Conservation (phyloP, 208 protist genomes). For the Trypanosoma conorhini region DNA sequence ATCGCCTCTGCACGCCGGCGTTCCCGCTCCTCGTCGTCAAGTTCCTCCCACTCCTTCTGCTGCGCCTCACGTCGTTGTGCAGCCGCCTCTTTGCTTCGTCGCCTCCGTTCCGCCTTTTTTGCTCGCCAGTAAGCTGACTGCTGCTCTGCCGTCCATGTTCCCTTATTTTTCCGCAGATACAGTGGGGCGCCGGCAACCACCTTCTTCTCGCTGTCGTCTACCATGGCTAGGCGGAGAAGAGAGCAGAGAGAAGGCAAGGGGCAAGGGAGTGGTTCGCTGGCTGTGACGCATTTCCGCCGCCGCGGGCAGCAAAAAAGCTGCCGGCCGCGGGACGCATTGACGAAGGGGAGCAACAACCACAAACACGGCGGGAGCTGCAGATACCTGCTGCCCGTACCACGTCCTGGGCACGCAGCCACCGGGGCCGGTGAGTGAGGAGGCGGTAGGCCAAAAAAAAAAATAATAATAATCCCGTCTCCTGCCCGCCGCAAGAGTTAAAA, state of each 20-base stretch:
- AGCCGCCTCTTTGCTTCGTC: conserved; percentile 31
- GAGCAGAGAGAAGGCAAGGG: not conserved
- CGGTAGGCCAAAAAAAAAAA: not conserved
- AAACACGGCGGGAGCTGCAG: too few relatives aligned
- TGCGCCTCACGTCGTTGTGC: conserved; percentile 35
- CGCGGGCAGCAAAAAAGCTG: not conserved
- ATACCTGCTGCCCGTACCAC: too few relatives aligned
- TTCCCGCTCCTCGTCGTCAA: conserved; percentile 54
- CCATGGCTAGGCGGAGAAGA: conserved; percentile 25
- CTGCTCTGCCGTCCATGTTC: conserved; percentile 58
- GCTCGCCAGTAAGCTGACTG: conserved; percentile 55
- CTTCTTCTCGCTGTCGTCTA: not conserved
- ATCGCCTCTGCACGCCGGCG: conserved; percentile 39
- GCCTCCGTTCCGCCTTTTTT: conserved; percentile 55
- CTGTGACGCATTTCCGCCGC: not conserved
- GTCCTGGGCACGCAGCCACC: not conserved
- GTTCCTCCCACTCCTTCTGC: conserved; percentile 53
- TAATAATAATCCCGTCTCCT: not conserved
- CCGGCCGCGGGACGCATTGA: not conserved
- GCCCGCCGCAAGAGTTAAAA: not conserved
- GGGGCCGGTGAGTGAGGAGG: not conserved
- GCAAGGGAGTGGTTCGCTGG: not conserved
- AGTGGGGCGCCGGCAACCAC: not conserved
- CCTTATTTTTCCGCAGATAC: conserved; percentile 37
- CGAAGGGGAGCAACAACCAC: not conserved